Conservation (phyloP, 2,329 filamentous ascomycete species). For the Aspergillus sp. region DNA sequence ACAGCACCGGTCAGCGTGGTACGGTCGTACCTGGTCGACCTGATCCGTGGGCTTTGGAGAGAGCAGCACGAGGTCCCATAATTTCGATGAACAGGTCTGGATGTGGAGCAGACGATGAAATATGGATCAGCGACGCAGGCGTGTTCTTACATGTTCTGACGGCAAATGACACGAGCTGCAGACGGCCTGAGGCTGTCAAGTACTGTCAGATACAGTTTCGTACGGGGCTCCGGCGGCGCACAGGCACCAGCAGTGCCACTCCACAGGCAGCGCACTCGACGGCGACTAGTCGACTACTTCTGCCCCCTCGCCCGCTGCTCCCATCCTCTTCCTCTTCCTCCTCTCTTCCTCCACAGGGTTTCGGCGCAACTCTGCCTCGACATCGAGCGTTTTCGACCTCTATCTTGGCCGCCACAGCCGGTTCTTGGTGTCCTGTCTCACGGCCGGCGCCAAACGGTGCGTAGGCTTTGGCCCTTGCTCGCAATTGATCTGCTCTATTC, state of each 20-base stretch:
- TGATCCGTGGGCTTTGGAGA: neutral
- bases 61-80: conserved; percentile 8
- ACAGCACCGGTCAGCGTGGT: neutral
- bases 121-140: neutral
- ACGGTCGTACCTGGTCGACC: neutral
- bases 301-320: conserved; percentile 15
- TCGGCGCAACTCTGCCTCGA: conserved; percentile 29
- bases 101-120: neutral
- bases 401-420: conserved; percentile 46
- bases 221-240: neutral
- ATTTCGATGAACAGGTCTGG: conserved; percentile 7
- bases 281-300: conserved; percentile 8
- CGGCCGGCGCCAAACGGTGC: conserved; percentile 48
- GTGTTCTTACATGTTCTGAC: neutral
- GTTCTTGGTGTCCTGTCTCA: conserved; percentile 48
- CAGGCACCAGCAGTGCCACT: conserved; percentile 2
- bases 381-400: conserved; percentile 32
- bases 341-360: conserved; percentile 23
- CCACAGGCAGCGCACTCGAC: neutral
- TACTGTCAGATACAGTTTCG: neutral
- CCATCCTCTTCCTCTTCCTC: conserved; percentile 9
- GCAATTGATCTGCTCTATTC: conserved; percentile 21
- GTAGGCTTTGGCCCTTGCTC: conserved; percentile 41
- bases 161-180: neutral
- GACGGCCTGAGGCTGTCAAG: neutral